These are phyloP conservation scores for Termitomyces titanicus DNA, from an alignment of 768 basidiomycete species.

Conservation along the genomic window DNA sequence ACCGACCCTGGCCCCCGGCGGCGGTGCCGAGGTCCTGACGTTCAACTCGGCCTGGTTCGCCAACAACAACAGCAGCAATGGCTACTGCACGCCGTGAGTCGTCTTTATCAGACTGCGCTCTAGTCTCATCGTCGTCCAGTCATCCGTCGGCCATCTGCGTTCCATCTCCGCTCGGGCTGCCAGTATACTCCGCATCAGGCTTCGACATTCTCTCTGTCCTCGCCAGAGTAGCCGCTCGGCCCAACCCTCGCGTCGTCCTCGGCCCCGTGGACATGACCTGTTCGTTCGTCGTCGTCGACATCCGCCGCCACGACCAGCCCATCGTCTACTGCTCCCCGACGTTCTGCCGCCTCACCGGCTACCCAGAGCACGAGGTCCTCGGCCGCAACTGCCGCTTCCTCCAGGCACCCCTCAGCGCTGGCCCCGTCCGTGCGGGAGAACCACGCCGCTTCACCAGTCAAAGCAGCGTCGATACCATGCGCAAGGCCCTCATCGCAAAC, in stretches of 20 bases:
- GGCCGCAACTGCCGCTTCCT: constrained; percentile 91
- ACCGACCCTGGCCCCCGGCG: constrained; percentile 64
- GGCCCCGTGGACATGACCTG: constrained; percentile 93
- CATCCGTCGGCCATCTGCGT: constrained; percentile 7
- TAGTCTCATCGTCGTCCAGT: neutral
- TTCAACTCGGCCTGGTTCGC: constrained; percentile 47
- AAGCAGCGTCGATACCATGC: constrained; percentile 60
- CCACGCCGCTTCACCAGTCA: constrained; percentile 56
- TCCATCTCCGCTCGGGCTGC: constrained; percentile 36
- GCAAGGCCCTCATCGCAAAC: constrained; percentile 59
- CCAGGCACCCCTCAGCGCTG: constrained; percentile 62
- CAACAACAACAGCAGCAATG: constrained; percentile 33
- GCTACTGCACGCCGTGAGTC: constrained; percentile 7
- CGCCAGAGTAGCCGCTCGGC: constrained; percentile 69
- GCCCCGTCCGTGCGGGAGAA: constrained; percentile 31
- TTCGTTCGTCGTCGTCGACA: constrained; percentile 89
- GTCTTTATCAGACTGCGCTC: no score
- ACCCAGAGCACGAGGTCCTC: constrained; percentile 69
- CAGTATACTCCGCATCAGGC: constrained; percentile 86
- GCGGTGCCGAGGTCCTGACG: constrained; percentile 73
- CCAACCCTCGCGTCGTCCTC: constrained; percentile 69
- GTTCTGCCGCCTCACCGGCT: constrained; percentile 78
- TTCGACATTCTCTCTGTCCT: constrained; percentile 88
- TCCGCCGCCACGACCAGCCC: constrained; percentile 74
- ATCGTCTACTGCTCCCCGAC: constrained; percentile 89